phyloP scores from a whole-genome alignment of 2,329 filamentous ascomycete genomes.

The Aspergillus viridinutans region DNA sequence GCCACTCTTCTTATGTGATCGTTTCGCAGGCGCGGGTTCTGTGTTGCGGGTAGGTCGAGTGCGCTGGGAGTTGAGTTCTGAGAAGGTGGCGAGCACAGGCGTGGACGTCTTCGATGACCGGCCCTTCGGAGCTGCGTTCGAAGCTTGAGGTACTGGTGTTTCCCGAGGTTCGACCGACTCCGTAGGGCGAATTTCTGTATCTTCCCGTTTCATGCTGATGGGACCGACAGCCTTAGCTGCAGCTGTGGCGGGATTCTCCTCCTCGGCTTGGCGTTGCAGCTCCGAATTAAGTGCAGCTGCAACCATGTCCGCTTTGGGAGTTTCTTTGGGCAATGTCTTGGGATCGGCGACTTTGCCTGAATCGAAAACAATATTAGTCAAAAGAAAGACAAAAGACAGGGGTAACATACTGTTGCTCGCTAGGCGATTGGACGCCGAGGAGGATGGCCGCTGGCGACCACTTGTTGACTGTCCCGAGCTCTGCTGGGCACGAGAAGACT shows the following conservation, averaged over 20 bases:
- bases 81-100: conserved; percentile 34
- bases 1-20: conserved; percentile 33
- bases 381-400: conserved; percentile 24
- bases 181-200: conserved; percentile 28
- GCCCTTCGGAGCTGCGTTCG: conserved; percentile 25
- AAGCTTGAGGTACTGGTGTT: conserved; percentile 11
- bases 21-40: conserved; percentile 31
- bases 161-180: conserved; percentile 35
- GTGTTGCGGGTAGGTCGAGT: conserved; percentile 34
- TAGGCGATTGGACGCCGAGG: conserved; percentile 57
- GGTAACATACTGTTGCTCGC: conserved; percentile 49
- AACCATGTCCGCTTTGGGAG: conserved; percentile 23
- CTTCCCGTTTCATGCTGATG: conserved; percentile 32
- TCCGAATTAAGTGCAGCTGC: conserved; percentile 34
- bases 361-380: conserved; percentile 18
- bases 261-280: conserved; percentile 25
- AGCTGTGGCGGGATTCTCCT: conserved; percentile 17
- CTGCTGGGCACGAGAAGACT: conserved; percentile 68
- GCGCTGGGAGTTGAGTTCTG: conserved; percentile 30
- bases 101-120: conserved; percentile 41
- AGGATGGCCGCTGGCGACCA: conserved; percentile 55
- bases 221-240: conserved; percentile 15
- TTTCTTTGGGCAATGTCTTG: conserved; percentile 52
- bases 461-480: conserved; percentile 63
- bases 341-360: conserved; percentile 44